phyloP scores from a whole-genome alignment of 441 rosid genomes.

The Arabidopsis lyrata region DNA sequence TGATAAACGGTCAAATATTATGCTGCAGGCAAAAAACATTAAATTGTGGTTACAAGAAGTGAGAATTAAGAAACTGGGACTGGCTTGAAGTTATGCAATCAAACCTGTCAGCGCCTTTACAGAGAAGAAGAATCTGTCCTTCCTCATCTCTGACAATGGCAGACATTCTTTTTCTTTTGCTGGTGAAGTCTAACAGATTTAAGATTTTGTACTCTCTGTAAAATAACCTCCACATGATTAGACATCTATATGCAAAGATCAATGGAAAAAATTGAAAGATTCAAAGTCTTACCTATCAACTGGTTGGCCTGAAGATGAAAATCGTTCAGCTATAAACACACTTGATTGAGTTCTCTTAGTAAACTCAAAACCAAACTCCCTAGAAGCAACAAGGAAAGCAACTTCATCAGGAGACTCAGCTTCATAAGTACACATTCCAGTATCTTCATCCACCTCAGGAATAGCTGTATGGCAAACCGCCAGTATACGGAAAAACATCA shows the following conservation, averaged over 20 bases:
- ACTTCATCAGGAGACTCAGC: slow-evolving; percentile 96
- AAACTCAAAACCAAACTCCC: slow-evolving; percentile 79
- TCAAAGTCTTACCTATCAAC: slow-evolving; percentile 59
- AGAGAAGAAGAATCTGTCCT: slow-evolving; percentile 73
- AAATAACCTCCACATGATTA: slow-evolving; percentile 16
- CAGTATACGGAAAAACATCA: slow-evolving; percentile 74
- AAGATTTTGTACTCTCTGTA: slow-evolving; percentile 81
- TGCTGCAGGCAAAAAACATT: slow-evolving; percentile 54
- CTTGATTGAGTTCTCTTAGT: slow-evolving; percentile 72
- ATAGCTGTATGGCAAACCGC: slow-evolving; percentile 85
- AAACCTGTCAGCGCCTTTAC: slow-evolving; percentile 98
- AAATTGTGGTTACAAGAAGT: slow-evolving; percentile 12
- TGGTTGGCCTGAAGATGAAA: slow-evolving; percentile 50
- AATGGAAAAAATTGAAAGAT: neutral
- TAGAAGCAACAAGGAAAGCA: slow-evolving; percentile 73
- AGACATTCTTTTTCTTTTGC: slow-evolving; percentile 88
- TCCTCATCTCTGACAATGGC: slow-evolving; percentile 72
- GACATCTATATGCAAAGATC: slow-evolving; percentile 22
- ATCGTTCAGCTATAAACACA: slow-evolving; percentile 61
- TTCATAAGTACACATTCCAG: slow-evolving; percentile 64
- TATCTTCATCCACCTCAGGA: slow-evolving; percentile 61
- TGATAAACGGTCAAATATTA: slow-evolving; percentile 72
- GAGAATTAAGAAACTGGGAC: neutral
- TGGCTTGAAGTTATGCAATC: slow-evolving; percentile 20
- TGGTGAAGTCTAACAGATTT: slow-evolving; percentile 79